Conservation (phyloP, 2,329 filamentous ascomycete species). For the Alternaria consortialis region DNA sequence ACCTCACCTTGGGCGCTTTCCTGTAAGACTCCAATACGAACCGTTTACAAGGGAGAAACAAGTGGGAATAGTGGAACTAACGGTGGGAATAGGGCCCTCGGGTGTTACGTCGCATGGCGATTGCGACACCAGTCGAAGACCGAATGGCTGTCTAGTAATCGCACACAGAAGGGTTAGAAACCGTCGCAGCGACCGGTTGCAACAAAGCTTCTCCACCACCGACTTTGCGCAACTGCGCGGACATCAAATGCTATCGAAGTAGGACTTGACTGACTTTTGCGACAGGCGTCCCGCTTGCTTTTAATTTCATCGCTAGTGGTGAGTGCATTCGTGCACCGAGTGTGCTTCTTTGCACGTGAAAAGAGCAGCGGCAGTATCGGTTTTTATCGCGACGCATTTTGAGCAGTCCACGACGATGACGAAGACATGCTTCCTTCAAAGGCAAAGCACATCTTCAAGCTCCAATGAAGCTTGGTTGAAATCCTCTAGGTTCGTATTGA, state of each 20-base stretch:
- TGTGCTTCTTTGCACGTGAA: constrained; percentile 50
- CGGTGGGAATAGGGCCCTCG: constrained; percentile 64
- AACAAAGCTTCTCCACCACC: constrained; percentile 4
- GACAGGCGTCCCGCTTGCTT: constrained; percentile 77
- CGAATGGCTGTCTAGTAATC: constrained; percentile 78
- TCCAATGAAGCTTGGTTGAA: constrained; percentile 24
- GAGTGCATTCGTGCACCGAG: constrained; percentile 65
- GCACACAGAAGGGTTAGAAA: constrained; percentile 78
- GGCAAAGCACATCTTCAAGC: constrained; percentile 23
- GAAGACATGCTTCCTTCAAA: not conserved
- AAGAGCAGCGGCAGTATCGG: constrained; percentile 71
- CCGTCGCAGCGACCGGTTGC: constrained; percentile 16
- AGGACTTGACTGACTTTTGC: constrained; percentile 29
- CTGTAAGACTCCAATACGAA: constrained; percentile 64
- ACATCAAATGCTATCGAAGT: not conserved
- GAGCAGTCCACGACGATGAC: not conserved
- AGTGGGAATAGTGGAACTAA: constrained; percentile 19
- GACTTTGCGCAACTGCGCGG: constrained; percentile 11
- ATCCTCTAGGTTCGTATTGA: constrained; percentile 53
- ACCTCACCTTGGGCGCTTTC: constrained; percentile 79
- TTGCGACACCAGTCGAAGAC: constrained; percentile 70
- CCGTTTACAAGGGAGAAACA: not conserved
- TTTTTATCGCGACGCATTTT: constrained; percentile 14
- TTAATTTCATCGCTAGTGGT: constrained; percentile 93
- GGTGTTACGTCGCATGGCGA: constrained; percentile 66